These are phyloP conservation scores for Zymoseptoria passerinii DNA, from an alignment of 2,329 filamentous ascomycete genomes.

Conservation along the genomic window DNA sequence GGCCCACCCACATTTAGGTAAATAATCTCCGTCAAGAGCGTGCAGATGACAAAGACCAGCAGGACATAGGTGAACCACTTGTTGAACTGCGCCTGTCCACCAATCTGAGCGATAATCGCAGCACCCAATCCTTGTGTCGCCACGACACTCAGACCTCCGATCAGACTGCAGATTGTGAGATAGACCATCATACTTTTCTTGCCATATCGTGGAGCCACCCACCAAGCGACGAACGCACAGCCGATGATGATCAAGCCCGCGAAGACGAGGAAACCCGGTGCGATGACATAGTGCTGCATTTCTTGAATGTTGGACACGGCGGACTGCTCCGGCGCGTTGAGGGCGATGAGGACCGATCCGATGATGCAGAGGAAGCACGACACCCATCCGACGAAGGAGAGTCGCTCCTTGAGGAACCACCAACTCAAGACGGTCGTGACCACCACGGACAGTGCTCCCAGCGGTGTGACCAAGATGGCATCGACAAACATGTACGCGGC, in stretches of 20 bases:
- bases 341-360: slow-evolving; percentile 83
- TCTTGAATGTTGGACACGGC: slow-evolving; percentile 82
- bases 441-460: slow-evolving; percentile 86
- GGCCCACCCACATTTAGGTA: slow-evolving; percentile 76
- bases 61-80: slow-evolving; percentile 95
- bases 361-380: slow-evolving; percentile 93
- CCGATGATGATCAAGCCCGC: slow-evolving; percentile 74
- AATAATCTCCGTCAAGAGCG: slow-evolving; percentile 85
- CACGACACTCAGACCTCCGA: slow-evolving; percentile 90
- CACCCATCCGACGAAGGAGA: slow-evolving; percentile 93
- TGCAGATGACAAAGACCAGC: slow-evolving; percentile 81
- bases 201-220: slow-evolving; percentile 76
- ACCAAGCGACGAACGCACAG: slow-evolving; percentile 64
- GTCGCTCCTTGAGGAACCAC: slow-evolving; percentile 88
- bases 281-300: slow-evolving; percentile 80
- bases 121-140: slow-evolving; percentile 87
- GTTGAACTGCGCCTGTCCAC: slow-evolving; percentile 81
- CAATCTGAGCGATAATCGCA: slow-evolving; percentile 78
- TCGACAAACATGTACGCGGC: slow-evolving; percentile 95
- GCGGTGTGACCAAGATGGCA: slow-evolving; percentile 85
- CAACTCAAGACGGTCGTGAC: slow-evolving; percentile 84
- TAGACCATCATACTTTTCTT: slow-evolving; percentile 98
- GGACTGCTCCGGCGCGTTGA: slow-evolving; percentile 83
- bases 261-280: slow-evolving; percentile 79
- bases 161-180: slow-evolving; percentile 88